Evolutionary conservation across 1,284 basidiomycete species (phyloP).

Genomic region (Apiotrichum veenhuisii): DNA sequence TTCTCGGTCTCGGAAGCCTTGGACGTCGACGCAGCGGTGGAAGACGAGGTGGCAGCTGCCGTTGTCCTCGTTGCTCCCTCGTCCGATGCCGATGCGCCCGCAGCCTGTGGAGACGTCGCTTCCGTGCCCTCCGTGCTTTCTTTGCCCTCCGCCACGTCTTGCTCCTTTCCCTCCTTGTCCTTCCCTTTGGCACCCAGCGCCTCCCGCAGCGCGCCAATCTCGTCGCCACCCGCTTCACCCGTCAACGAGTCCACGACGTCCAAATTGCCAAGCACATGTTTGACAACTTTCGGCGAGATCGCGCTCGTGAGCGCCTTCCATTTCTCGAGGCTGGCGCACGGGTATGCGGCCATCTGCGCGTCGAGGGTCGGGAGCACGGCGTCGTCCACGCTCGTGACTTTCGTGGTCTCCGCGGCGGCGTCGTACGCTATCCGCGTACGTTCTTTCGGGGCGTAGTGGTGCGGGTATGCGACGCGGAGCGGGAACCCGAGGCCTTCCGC

Average conservation of each 20-base stretch:
- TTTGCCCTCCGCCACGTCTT: conserved; percentile 4
- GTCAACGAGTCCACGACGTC: conserved; percentile 38
- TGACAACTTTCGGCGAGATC: conserved; percentile 33
- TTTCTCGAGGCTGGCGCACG: conserved; percentile 32
- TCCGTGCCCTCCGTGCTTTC: too few relatives aligned
- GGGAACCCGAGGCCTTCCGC: conserved; percentile 14
- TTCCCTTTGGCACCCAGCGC: background rate
- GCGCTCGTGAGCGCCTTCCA: conserved; percentile 41
- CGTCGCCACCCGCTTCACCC: conserved; percentile 30
- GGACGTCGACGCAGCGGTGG: too few relatives aligned
- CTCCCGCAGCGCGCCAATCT: conserved; percentile 12
- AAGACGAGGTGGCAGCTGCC: too few relatives aligned
- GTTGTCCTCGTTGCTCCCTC: too few relatives aligned
- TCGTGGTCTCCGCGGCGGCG: background rate
- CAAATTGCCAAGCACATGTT: conserved; percentile 26
- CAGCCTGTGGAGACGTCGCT: too few relatives aligned
- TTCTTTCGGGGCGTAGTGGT: conserved; percentile 26
- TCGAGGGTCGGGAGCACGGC: conserved; percentile 49
- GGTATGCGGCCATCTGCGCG: conserved; percentile 48
- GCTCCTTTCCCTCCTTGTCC: background rate
- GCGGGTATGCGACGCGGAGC: conserved; percentile 28
- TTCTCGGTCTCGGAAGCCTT: too few relatives aligned
- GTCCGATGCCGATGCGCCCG: too few relatives aligned
- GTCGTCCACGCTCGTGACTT: conserved; percentile 20
- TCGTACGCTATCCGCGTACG: conserved; percentile 35